A percentile compares a stretch with the other conserved stretches of the same genome.
phyloP scores from a whole-genome alignment of 768 basidiomycete genomes.

The Mycena vitilis region DNA sequence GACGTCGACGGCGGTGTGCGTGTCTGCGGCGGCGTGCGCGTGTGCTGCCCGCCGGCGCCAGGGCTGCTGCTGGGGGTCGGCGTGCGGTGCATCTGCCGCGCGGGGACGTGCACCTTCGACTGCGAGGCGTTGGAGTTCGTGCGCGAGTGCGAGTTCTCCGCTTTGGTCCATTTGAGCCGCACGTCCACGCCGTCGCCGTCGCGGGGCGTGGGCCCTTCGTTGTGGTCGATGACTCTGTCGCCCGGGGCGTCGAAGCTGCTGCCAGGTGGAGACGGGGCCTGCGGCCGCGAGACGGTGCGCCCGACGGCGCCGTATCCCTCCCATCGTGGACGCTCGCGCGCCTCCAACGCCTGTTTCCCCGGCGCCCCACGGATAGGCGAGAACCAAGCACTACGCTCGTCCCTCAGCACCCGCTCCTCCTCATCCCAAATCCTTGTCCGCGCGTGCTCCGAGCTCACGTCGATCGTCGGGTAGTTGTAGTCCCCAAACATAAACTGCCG shows the following conservation, averaged over 20 bases:
- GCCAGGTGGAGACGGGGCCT: neutral
- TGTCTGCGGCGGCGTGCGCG: slow-evolving; percentile 14
- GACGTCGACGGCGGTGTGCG: slow-evolving; percentile 48
- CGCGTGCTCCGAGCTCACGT: slow-evolving; percentile 84
- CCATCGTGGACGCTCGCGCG: slow-evolving; percentile 55
- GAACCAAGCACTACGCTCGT: slow-evolving; percentile 81
- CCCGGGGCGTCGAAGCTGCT: slow-evolving; percentile 1
- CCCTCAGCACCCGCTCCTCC: slow-evolving; percentile 84
- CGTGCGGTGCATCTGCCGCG: slow-evolving; percentile 5
- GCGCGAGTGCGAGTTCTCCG: slow-evolving; percentile 37
- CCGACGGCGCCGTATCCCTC: slow-evolving; percentile 70
- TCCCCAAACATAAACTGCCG: slow-evolving; percentile 88
- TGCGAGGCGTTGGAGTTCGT: slow-evolving; percentile 33
- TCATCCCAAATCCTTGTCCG: slow-evolving; percentile 79
- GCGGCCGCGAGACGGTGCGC: slow-evolving; percentile 37
- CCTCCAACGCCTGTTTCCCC: slow-evolving; percentile 54
- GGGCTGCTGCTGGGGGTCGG: slow-evolving; percentile 1
- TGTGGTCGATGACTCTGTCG: slow-evolving; percentile 59
- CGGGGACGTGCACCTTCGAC: slow-evolving; percentile 8
- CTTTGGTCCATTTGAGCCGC: slow-evolving; percentile 58
- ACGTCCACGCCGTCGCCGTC: slow-evolving; percentile 50
- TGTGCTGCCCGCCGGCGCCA: slow-evolving; percentile 3
- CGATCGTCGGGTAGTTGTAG: slow-evolving; percentile 90
- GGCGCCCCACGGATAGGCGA: slow-evolving; percentile 63
- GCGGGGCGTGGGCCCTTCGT: slow-evolving; percentile 44